These are phyloP conservation scores for Pseudopithomyces chartarum DNA, from an alignment of 2,329 filamentous ascomycete species.

Conservation along the genomic window DNA sequence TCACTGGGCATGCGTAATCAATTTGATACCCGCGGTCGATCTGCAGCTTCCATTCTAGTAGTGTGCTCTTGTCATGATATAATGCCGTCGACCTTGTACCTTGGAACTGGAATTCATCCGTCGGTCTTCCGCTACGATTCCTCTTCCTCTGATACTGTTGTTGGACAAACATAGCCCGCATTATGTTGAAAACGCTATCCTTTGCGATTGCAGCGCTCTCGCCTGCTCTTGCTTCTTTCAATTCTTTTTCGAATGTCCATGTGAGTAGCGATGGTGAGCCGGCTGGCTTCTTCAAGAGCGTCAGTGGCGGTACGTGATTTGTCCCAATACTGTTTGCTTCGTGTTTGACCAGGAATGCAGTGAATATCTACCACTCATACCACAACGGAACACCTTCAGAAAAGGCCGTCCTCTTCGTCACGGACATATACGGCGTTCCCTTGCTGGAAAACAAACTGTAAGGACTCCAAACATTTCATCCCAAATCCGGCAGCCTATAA, in stretches of 20 bases:
- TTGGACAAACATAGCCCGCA: background rate
- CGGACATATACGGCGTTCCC: conserved; percentile 42
- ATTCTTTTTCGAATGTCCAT: background rate
- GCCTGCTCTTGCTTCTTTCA: background rate
- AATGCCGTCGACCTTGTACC: background rate
- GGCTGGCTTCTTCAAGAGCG: conserved; percentile 21
- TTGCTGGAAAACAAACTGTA: conserved; percentile 40
- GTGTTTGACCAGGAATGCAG: conserved; percentile 7
- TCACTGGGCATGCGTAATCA: conserved; percentile 9
- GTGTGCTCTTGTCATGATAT: background rate
- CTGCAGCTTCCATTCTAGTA: background rate
- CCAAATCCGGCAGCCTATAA: background rate
- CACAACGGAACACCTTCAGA: conserved; percentile 9
- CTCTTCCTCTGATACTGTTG: background rate
- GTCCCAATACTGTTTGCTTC: background rate
- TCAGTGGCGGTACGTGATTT: conserved; percentile 28
- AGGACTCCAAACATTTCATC: background rate
- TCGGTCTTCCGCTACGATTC: background rate
- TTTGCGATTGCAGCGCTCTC: background rate
- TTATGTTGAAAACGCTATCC: background rate
- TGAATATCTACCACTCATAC: conserved; percentile 22
- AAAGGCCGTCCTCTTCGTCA: conserved; percentile 36
- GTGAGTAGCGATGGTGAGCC: conserved; percentile 1
- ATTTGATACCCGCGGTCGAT: conserved; percentile 2
- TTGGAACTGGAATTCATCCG: background rate